phyloP scores from a whole-genome alignment of 768 basidiomycete genomes.

The Galerina marginata region DNA sequence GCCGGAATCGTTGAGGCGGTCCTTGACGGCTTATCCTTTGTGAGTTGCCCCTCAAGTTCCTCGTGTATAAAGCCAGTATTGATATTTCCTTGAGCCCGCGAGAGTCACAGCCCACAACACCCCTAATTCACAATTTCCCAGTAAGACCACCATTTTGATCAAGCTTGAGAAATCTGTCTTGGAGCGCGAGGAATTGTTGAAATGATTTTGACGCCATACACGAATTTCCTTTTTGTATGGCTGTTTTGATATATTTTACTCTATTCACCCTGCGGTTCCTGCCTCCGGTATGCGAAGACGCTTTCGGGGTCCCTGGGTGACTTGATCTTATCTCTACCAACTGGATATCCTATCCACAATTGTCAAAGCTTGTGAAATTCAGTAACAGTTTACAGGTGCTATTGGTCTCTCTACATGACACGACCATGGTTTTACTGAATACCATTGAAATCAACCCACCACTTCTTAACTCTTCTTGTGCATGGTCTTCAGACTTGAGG shows the following conservation, averaged over 20 bases:
- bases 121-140: slow-evolving; percentile 78
- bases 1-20: slow-evolving; percentile 98
- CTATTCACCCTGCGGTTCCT: neutral
- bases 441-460: slow-evolving; percentile 63
- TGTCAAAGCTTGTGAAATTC: neutral
- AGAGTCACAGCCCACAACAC: slow-evolving; percentile 96
- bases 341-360: neutral
- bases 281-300: neutral
- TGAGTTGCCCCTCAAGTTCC: slow-evolving; percentile 47
- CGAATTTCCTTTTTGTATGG: neutral
- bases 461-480: slow-evolving; percentile 79
- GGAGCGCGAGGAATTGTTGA: slow-evolving; percentile 91
- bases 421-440: slow-evolving; percentile 61
- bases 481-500: slow-evolving; percentile 75
- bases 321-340: slow-evolving; percentile 4
- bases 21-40: slow-evolving; percentile 91
- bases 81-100: slow-evolving; percentile 69
- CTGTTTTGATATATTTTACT: slow-evolving; percentile 2
- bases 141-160: slow-evolving; percentile 94
- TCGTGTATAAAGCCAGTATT: neutral
- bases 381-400: neutral
- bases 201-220: slow-evolving; percentile 44
- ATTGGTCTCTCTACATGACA: neutral
- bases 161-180: slow-evolving; percentile 93
- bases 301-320: slow-evolving; percentile 13